Percentiles rank a stretch among this genome's conserved stretches.
These are phyloP conservation scores for Gracilariopsis chorda DNA, from an alignment of 23 red algal species.

Conservation along the genomic window DNA sequence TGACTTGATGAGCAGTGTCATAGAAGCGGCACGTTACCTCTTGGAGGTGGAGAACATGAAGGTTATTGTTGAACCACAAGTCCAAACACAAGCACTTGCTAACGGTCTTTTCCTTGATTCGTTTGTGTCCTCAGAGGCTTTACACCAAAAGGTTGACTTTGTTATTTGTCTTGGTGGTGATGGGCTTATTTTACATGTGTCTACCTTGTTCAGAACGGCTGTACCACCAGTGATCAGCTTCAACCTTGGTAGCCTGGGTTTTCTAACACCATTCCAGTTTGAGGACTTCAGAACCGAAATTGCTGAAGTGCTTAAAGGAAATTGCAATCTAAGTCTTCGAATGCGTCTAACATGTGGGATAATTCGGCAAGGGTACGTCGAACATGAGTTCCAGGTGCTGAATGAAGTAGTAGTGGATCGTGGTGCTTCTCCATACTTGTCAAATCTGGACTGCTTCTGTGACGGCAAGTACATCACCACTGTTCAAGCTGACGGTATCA, in stretches of 20 bases:
- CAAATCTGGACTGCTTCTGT: slow-evolving; percentile 97
- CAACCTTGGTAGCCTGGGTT: slow-evolving; percentile 88
- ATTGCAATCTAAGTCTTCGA: slow-evolving; percentile 79
- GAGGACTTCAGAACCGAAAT: slow-evolving; percentile 77
- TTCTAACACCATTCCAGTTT: slow-evolving; percentile 92
- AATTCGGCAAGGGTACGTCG: slow-evolving; percentile 29
- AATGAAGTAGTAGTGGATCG: slow-evolving; percentile 99
- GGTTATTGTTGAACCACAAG: slow-evolving; percentile 89
- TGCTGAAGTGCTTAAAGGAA: slow-evolving; percentile 60
- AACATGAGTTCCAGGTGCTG: slow-evolving; percentile 83
- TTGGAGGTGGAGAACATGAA: slow-evolving; percentile 46
- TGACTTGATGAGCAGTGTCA: slow-evolving; percentile 41
- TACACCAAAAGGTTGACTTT: slow-evolving; percentile 84
- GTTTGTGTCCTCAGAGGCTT: slow-evolving; percentile 38
- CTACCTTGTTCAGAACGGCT: slow-evolving; percentile 72
- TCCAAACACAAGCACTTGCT: slow-evolving; percentile 85
- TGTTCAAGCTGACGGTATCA: slow-evolving; percentile 98
- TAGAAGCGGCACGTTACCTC: slow-evolving; percentile 78
- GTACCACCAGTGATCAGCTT: slow-evolving; percentile 93
- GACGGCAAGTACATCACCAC: slow-evolving; percentile 95
- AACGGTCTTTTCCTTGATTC: slow-evolving; percentile 83
- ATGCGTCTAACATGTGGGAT: slow-evolving; percentile 90
- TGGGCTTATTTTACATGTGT: slow-evolving; percentile 90
- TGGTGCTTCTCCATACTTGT: slow-evolving; percentile 93
- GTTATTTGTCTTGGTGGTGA: slow-evolving; percentile 95